Percentiles rank a stretch among this genome's conserved stretches.
These are phyloP conservation scores for Salix viminalis DNA, from an alignment of 345 rosid genomes.

Conservation along the genomic window DNA sequence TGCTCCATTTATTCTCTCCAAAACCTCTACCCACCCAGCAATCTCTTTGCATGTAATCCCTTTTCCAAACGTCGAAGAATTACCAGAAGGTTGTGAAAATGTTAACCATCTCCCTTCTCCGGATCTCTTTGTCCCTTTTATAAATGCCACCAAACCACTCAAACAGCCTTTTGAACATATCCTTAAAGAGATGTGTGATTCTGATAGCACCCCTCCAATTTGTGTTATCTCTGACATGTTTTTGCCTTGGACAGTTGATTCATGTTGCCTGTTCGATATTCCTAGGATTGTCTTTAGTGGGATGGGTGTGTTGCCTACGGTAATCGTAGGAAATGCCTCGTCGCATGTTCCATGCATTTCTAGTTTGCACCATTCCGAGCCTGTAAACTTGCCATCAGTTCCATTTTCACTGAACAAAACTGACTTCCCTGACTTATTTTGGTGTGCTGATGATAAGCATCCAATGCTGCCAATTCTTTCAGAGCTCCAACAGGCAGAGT, in stretches of 20 bases:
- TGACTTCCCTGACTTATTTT: conserved; percentile 3
- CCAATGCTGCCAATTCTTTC: background rate
- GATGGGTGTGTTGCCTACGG: conserved; percentile 17
- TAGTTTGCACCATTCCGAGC: background rate
- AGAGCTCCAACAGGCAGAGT: conserved; percentile 5
- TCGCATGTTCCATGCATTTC: background rate
- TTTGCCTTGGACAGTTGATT: conserved; percentile 18
- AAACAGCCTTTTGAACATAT: conserved; percentile 23
- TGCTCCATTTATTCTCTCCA: background rate
- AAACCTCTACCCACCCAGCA: background rate
- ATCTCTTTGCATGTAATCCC: background rate
- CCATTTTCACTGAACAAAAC: conserved; percentile 14
- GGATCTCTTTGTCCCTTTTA: conserved; percentile 13
- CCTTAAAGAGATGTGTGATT: background rate
- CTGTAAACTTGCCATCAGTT: background rate
- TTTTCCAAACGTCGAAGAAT: background rate
- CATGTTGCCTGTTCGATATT: conserved; percentile 10
- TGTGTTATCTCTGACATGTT: conserved; percentile 31
- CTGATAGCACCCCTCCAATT: background rate
- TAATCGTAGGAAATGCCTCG: background rate
- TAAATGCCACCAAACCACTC: conserved; percentile 18
- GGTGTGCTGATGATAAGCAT: background rate
- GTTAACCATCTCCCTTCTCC: conserved; percentile 22
- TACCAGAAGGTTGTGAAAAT: conserved; percentile 26
- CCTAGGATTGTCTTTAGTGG: conserved; percentile 27